Evolutionary conservation across 2,329 filamentous ascomycete genomes (phyloP), one percentile per base, ranked within the genome.

Genomic region (Talaromyces marneffei): DNA sequence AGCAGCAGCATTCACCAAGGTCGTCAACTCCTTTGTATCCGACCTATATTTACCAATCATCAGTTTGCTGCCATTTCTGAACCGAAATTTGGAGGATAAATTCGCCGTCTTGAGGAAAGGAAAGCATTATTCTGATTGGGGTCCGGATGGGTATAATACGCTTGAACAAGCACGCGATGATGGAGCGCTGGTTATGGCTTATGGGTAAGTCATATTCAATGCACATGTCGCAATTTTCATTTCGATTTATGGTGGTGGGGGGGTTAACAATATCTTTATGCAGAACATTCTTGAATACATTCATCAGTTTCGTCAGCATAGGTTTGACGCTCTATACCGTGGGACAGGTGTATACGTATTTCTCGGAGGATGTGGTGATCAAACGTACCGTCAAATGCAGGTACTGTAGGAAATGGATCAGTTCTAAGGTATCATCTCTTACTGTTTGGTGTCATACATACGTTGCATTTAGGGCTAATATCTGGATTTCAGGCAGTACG

Each of bases 331-430:
- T 91, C 9, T 91, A 90, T 70, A 75, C 79, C 0, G 78, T 91
- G 29, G 87, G 87, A 1, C 79, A 80, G 55, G 46, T 84, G 40
- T 91, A 90, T 70, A 84, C 86, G 66, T 80, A 78, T 64, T 69
- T 85, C 10, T 85, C 83, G 12, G 79, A 82, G 10, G 87, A 90
- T 57, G 83, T 85, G 14, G 87, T 91, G 65, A 88, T 91, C 71
- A 90, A 90, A 77, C 85, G 83, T 66, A 85, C 83, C 27, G 80
- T 86, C 57, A 88, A 85, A 73, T 91, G 88, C 75, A 82, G 78
- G 68, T 91, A 72, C 35, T 72, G 70, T 55, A 66, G 57, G 50
- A 70, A 74, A 53, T 72, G 75, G 25, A 85, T 89, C 61, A 87
- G 82, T 67, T 81, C 84, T 57, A 86, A 86, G 81, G 87, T 86